A percentile compares a stretch with the other conserved stretches of the same genome.
Evolutionary conservation across 768 basidiomycete species (phyloP).

Genomic region (Pholiota microspora): DNA sequence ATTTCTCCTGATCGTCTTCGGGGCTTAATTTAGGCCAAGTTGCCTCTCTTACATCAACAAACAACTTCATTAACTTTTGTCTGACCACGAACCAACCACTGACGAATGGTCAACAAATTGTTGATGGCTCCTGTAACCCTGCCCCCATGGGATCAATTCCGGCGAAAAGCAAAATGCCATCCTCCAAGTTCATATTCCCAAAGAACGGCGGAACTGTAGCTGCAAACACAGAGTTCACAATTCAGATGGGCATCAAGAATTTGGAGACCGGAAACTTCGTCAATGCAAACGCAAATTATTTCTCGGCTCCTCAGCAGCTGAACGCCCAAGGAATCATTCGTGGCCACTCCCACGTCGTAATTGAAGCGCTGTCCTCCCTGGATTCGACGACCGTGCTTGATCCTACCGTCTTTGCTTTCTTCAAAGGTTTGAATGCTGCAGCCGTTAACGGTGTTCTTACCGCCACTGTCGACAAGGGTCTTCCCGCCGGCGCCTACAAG

Average conservation of each 20-base stretch:
- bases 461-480: slow-evolving; percentile 51
- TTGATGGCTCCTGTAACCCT: slow-evolving; percentile 57
- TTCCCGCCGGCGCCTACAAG: slow-evolving; percentile 59
- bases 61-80: slow-evolving; percentile 69
- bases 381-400: slow-evolving; percentile 44
- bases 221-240: slow-evolving; percentile 47
- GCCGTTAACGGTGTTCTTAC: slow-evolving; percentile 49
- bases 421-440: slow-evolving; percentile 49
- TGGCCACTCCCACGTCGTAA: slow-evolving; percentile 60
- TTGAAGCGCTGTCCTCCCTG: slow-evolving; percentile 47
- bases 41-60: slow-evolving; percentile 52
- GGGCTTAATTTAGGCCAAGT: too few relatives aligned
- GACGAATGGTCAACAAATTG: slow-evolving; percentile 53
- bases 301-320: slow-evolving; percentile 55
- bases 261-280: slow-evolving; percentile 58
- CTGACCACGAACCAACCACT: slow-evolving; percentile 42
- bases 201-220: slow-evolving; percentile 42
- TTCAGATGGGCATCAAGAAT: slow-evolving; percentile 46
- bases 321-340: slow-evolving; percentile 49
- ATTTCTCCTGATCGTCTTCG: too few relatives aligned
- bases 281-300: slow-evolving; percentile 52
- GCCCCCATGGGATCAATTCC: slow-evolving; percentile 59
- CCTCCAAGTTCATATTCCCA: slow-evolving; percentile 47
- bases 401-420: slow-evolving; percentile 55
- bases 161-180: slow-evolving; percentile 44